Evolutionary conservation across 768 basidiomycete genomes (phyloP).

Genomic region (Lanmaoa pseudosensibilis): DNA sequence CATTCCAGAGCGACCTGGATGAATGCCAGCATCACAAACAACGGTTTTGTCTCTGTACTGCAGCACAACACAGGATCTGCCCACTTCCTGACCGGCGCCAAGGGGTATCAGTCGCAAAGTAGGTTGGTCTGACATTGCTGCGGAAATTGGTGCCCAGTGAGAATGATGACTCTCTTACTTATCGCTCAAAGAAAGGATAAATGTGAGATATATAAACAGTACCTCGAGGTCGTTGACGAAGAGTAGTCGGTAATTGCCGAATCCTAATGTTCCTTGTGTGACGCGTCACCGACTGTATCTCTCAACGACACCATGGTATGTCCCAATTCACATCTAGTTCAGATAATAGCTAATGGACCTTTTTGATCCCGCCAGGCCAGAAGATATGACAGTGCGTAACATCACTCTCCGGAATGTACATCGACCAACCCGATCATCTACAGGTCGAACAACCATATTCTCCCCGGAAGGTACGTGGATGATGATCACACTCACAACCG

Average conservation of each 20-base stretch:
- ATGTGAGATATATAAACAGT: neutral
- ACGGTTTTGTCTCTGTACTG: slow-evolving; percentile 89
- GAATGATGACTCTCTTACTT: neutral
- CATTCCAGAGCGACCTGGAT: slow-evolving; percentile 91
- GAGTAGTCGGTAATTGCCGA: slow-evolving; percentile 23
- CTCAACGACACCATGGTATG: slow-evolving; percentile 49
- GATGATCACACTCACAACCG: slow-evolving; percentile 2
- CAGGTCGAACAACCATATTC: slow-evolving; percentile 97
- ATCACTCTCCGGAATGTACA: slow-evolving; percentile 7
- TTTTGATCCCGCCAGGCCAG: slow-evolving; percentile 54
- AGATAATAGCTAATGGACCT: neutral
- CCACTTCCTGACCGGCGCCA: slow-evolving; percentile 96
- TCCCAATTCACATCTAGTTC: neutral
- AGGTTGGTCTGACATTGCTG: slow-evolving; percentile 50
- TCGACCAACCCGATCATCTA: slow-evolving; percentile 28
- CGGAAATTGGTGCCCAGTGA: neutral
- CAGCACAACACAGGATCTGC: slow-evolving; percentile 91
- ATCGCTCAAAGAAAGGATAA: neutral
- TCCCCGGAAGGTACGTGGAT: slow-evolving; percentile 83
- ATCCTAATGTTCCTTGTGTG: neutral
- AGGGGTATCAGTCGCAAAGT: slow-evolving; percentile 81
- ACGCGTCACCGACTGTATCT: slow-evolving; percentile 25
- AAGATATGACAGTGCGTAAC: slow-evolving; percentile 89
- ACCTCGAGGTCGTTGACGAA: neutral
- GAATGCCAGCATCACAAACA: slow-evolving; percentile 93